Percentiles rank a stretch among this genome's conserved stretches.
phyloP scores from a whole-genome alignment of 1,284 basidiomycete species.

The Psilocybe mexicana region DNA sequence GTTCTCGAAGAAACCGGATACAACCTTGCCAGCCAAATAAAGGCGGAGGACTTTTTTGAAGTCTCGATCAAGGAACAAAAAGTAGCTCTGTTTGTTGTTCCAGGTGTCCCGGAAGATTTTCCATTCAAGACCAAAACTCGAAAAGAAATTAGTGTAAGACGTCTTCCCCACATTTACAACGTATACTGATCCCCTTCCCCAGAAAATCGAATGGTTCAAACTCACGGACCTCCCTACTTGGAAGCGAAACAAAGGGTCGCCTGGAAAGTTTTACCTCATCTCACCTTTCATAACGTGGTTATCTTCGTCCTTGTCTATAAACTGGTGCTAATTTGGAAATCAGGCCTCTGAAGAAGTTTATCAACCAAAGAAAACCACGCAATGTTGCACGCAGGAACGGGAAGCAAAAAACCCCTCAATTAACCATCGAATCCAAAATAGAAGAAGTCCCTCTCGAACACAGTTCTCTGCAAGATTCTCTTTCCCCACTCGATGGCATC shows the following conservation, averaged over 20 bases:
- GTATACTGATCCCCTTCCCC: slow-evolving; percentile 19
- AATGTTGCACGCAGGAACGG: slow-evolving; percentile 29
- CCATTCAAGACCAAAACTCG: slow-evolving; percentile 92
- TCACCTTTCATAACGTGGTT: slow-evolving; percentile 90
- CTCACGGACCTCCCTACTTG: slow-evolving; percentile 91
- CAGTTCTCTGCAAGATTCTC: slow-evolving; percentile 52
- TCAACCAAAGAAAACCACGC: slow-evolving; percentile 53
- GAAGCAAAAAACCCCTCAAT: slow-evolving; percentile 28
- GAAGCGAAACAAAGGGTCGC: slow-evolving; percentile 75
- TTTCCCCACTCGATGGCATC: slow-evolving; percentile 59
- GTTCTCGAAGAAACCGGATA: slow-evolving; percentile 95
- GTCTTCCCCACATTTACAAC: slow-evolving; percentile 13
- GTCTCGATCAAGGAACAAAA: slow-evolving; percentile 88
- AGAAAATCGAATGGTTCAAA: slow-evolving; percentile 98
- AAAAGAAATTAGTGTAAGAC: slow-evolving; percentile 95
- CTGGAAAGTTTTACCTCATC: slow-evolving; percentile 93
- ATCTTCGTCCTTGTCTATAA: not conserved
- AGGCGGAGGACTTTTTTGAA: slow-evolving; percentile 77
- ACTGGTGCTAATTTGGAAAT: slow-evolving; percentile 7
- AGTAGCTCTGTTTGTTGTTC: slow-evolving; percentile 91
- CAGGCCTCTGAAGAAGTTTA: slow-evolving; percentile 69
- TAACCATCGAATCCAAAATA: slow-evolving; percentile 15
- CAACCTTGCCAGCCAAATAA: slow-evolving; percentile 74
- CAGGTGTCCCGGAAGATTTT: slow-evolving; percentile 88
- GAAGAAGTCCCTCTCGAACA: slow-evolving; percentile 24